These are phyloP conservation scores for Speleostelium caveatum DNA, from an alignment of 78 protist species.

Conservation along the genomic window DNA sequence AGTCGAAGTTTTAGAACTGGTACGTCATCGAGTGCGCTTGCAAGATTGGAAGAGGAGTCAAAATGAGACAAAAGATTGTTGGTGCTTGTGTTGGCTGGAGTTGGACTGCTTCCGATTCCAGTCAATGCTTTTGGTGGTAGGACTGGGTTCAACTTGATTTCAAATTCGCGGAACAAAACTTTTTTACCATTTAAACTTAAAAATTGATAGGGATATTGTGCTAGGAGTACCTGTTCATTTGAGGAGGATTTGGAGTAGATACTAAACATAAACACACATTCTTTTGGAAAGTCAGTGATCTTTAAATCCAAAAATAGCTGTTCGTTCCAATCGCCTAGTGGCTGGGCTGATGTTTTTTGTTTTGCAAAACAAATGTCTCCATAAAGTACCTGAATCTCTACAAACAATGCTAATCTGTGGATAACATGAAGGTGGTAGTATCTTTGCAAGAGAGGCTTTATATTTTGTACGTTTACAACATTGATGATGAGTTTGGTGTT, in stretches of 20 bases:
- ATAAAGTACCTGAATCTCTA: conserved; percentile 33
- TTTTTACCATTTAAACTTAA: conserved; percentile 20
- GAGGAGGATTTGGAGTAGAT: conserved; percentile 33
- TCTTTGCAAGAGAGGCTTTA: conserved; percentile 1
- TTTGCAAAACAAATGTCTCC: conserved; percentile 29
- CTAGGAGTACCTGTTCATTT: conserved; percentile 7
- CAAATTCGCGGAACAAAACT: conserved; percentile 2
- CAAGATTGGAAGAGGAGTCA: too few species aligned
- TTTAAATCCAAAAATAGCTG: conserved; percentile 41
- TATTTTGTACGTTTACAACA: neutral
- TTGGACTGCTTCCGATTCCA: neutral
- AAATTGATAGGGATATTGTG: conserved; percentile 45
- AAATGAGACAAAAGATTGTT: too few species aligned
- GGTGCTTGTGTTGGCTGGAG: neutral
- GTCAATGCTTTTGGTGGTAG: neutral
- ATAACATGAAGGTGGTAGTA: neutral
- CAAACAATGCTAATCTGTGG: conserved; percentile 8
- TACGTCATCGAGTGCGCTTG: neutral
- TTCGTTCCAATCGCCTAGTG: conserved; percentile 63
- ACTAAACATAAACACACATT: conserved; percentile 29
- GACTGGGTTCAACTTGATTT: conserved; percentile 14
- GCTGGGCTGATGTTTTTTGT: conserved; percentile 14
- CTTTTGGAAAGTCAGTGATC: conserved; percentile 50
- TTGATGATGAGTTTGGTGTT: conserved; percentile 17
- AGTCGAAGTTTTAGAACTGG: neutral